Evolutionary conservation across 129 eudicot genomes (phyloP).

Genomic region (Flaveria brownii): DNA sequence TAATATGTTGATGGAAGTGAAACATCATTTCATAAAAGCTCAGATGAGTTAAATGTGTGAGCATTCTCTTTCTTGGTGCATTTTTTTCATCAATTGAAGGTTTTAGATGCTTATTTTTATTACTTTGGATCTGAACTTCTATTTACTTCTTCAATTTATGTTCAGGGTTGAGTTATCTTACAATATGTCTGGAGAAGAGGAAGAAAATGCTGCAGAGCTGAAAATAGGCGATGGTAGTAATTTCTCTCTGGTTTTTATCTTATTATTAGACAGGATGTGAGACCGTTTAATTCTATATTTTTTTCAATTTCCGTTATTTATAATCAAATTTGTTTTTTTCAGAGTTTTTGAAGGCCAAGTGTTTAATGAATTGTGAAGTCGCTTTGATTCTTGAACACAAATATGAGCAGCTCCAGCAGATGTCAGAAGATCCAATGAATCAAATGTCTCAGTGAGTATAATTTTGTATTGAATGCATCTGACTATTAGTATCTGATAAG

Average conservation of each 20-base stretch:
- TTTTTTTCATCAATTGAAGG: no score
- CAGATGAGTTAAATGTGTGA: no score
- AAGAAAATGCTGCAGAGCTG: conserved; percentile 96
- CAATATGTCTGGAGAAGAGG: conserved; percentile 88
- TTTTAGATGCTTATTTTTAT: not conserved
- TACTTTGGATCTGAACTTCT: not conserved
- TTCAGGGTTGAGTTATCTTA: conserved; percentile 21
- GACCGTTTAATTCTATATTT: not conserved
- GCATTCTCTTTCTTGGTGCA: no score
- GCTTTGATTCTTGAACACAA: conserved; percentile 84
- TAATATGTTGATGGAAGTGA: no score
- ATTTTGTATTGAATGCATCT: conserved; percentile 1
- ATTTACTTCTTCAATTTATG: not conserved
- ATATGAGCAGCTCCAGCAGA: conserved; percentile 88
- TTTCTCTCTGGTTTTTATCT: not conserved
- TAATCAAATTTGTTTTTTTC: conserved; percentile 10
- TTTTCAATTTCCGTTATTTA: not conserved
- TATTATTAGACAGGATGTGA: not conserved
- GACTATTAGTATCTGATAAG: not conserved
- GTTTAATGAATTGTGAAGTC: conserved; percentile 95
- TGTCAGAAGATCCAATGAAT: conserved; percentile 86
- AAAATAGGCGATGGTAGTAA: conserved; percentile 83
- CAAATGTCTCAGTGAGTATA: conserved; percentile 81
- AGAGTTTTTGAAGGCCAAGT: conserved; percentile 96
- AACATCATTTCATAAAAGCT: no score